Evolutionary conservation across 257 asterid genomes (phyloP), one percentile per base, ranked within the genome.

Genomic region (Voacanga thouarsii): DNA sequence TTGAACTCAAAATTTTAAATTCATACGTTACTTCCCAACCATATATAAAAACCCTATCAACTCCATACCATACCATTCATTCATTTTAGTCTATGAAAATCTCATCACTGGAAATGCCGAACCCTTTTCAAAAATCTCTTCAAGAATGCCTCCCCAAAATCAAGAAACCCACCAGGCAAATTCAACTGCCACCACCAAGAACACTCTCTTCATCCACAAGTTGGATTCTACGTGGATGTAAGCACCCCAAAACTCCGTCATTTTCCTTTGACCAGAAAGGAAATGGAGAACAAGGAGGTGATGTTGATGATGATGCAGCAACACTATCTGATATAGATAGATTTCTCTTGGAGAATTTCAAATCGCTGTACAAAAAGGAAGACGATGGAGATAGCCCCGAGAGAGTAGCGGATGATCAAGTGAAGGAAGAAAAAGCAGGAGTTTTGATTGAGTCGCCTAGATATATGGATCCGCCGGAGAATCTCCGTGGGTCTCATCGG

Each of bases 271-370:
- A 37, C 12, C 45, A 15, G 53, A 69, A 82, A 26, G 81, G 39
- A 49, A 72, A 77, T n/a, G 75, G 47, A 28, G 66, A 49, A 43
- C 23, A 44, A 68, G 78, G 47, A 19, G 53, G 37, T 7, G 71
- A 71, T 2, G 64, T 26, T 2, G 5, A 45, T 26, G 63, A 44
- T 75, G 85, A 72, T 75, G 81, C 86, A 53, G 94, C 82, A 2
- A 84, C 92, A 49, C 57, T 91, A 26, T 78, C 93, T 15, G 96
- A 89, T 75, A 76, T 91, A 77, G 94, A 91, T 81, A 84, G 83
- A 24, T 94, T 92, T 84, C 63, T 94, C 12, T 80, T 81, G 73
- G 92, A 90, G 85, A 92, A 92, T 77, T 93, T 93, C 77, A 85
- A 85, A 23, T 89, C 95, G 0, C 83, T 90, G 45, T 90, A 85